Conservation (phyloP, 768 basidiomycete species). For the Lentinula guzmanii region DNA sequence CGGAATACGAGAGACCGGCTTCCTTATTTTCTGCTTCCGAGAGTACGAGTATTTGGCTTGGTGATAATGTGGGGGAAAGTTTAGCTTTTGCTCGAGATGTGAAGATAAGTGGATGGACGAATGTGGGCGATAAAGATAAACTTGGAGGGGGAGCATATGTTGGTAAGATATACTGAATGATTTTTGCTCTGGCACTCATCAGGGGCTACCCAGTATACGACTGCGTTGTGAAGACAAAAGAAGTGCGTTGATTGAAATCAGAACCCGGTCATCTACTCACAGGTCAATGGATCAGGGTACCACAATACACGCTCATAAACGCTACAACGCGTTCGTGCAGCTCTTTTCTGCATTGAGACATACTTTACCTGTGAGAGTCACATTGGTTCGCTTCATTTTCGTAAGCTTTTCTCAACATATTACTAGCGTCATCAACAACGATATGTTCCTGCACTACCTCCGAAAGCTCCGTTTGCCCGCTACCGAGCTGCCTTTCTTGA, state of each 20-base stretch:
- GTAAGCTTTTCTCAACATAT: background rate
- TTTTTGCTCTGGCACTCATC: background rate
- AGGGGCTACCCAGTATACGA: conserved; percentile 47
- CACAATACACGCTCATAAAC: conserved; percentile 57
- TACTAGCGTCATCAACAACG: conserved; percentile 36
- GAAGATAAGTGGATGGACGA: conserved; percentile 63
- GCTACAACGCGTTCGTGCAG: conserved; percentile 61
- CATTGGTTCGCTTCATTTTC: background rate
- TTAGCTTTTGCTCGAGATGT: conserved; percentile 60
- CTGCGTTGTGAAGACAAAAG: conserved; percentile 62
- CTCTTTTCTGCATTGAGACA: conserved; percentile 42
- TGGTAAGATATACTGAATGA: conserved; percentile 33
- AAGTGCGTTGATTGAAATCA: conserved; percentile 23
- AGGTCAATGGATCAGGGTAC: conserved; percentile 37
- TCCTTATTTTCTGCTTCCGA: conserved; percentile 45
- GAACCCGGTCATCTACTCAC: conserved; percentile 3
- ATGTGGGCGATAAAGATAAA: conserved; percentile 60
- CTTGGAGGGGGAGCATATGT: conserved; percentile 49
- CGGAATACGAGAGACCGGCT: background rate
- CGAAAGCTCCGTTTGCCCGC: conserved; percentile 61
- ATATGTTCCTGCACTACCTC: conserved; percentile 55
- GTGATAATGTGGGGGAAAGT: conserved; percentile 50
- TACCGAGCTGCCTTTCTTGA: conserved; percentile 68
- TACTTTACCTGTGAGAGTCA: conserved; percentile 44
- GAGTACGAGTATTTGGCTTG: conserved; percentile 59